Base-by-base conservation (phyloP, 495 filamentous ascomycete species). In the Thozetella sp. region DNA sequence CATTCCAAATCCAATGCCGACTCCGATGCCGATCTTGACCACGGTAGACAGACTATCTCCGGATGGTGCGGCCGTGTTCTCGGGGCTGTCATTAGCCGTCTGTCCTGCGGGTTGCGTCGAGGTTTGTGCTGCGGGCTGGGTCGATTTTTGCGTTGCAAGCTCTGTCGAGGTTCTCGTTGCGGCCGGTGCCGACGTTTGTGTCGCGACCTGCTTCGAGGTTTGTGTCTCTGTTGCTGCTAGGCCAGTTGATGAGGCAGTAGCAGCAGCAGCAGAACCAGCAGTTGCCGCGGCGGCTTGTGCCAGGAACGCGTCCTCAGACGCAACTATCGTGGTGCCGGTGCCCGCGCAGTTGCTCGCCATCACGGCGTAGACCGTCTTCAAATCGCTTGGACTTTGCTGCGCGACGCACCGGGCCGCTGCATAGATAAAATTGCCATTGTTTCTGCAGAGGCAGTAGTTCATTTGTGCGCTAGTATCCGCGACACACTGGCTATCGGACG, bases 371-470 rank as follows among this genome's bases (percentile, higher is more conserved):
- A 69, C 67, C 22, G 64, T 62, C n/a, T 53, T 26, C 3, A 72
- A 40, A 13, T 72, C 69, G 22, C n/a, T 43, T 37, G 66, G 62
- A 51, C 64, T 67, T 24, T 62, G 12, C n/a, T 34, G 53, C 13
- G 63, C 60, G 48, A 72, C 61, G 43, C 69, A 72, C 3, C 30
- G n/a, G 26, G 69, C 69, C 17, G 64, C 52, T 30, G 69, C 63
- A 51, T 72, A 72, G 24, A 72, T 59, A 54, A 72, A 72, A 54
- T 72, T 67, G 11, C 65, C 63, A 25, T 58, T 37, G 22, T 72
- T 72, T 52, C 26, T 57, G 27, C 69, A 72, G 1, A 72, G 58
- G 23, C 69, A 72, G 37, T 59, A 13, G 34, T 72, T 72, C 15
- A 72, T 27, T 22, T 72, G 57, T 23, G 51, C n/a, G 2, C 67